These are phyloP conservation scores for Populus davidiana DNA, from an alignment of 345 rosid genomes.

Conservation along the genomic window DNA sequence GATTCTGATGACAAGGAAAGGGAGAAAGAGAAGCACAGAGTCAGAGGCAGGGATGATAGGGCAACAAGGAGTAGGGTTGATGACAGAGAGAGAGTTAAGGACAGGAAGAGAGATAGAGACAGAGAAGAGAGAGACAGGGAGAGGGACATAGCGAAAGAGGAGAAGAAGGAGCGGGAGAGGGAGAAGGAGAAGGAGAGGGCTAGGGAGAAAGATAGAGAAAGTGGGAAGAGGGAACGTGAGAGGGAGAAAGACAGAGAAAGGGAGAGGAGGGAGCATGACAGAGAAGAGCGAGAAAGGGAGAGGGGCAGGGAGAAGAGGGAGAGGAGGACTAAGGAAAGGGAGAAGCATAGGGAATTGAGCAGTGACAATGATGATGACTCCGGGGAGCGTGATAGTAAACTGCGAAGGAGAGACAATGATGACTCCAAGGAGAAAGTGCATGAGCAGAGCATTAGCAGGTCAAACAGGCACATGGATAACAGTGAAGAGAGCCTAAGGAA, in stretches of 20 bases:
- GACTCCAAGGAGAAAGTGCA: conserved; percentile 60
- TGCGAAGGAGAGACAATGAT: conserved; percentile 52
- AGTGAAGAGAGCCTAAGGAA: conserved; percentile 55
- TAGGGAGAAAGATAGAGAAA: background rate
- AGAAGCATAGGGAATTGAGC: conserved; percentile 48
- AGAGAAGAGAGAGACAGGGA: conserved; percentile 5
- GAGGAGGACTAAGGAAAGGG: conserved; percentile 56
- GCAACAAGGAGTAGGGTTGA: conserved; percentile 8
- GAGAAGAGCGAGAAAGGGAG: conserved; percentile 18
- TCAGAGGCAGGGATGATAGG: background rate
- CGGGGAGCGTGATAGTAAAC: conserved; percentile 50
- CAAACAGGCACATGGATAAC: conserved; percentile 52
- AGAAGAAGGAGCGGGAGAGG: conserved; percentile 32
- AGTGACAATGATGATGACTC: conserved; percentile 52
- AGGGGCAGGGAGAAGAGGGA: conserved; percentile 52
- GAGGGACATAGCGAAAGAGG: conserved; percentile 26
- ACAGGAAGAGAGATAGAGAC: conserved; percentile 18
- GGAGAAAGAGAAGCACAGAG: conserved; percentile 14
- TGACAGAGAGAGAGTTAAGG: conserved; percentile 21
- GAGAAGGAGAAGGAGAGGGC: conserved; percentile 11
- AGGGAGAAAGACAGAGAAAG: conserved; percentile 15
- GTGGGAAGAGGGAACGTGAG: conserved; percentile 8
- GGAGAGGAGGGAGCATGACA: background rate
- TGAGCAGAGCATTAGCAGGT: conserved; percentile 53
- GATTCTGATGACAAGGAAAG: conserved; percentile 44